These are phyloP conservation scores for Fusarium brachygibbosum DNA, from an alignment of 2,329 filamentous ascomycete genomes.

Conservation along the genomic window DNA sequence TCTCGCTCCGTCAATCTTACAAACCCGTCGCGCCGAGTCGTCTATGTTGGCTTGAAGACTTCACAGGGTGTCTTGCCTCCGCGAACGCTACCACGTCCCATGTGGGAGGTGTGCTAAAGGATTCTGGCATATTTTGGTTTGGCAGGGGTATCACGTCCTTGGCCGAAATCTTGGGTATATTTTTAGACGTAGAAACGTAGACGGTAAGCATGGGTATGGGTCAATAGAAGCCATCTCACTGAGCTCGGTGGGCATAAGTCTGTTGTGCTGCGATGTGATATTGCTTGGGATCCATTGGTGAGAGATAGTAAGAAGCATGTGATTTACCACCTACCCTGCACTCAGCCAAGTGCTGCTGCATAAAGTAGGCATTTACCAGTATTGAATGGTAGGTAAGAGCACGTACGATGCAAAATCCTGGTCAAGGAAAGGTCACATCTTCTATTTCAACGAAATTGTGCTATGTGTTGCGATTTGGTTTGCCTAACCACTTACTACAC, in stretches of 20 bases:
- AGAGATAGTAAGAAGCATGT: not conserved
- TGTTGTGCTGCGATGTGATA: conserved; percentile 32
- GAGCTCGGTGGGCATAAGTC: conserved; percentile 26
- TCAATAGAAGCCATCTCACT: conserved; percentile 42
- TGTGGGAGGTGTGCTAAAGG: conserved; percentile 73
- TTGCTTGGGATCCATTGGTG: conserved; percentile 3
- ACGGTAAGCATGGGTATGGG: conserved; percentile 32
- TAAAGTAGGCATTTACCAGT: not conserved
- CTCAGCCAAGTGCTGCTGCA: not conserved
- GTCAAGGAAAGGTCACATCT: too few relatives aligned
- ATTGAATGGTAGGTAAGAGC: not conserved
- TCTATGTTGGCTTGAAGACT: conserved; percentile 82
- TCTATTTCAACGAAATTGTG: not conserved
- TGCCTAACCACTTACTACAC: conserved; percentile 2
- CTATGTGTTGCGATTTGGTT: not conserved
- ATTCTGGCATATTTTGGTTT: not conserved
- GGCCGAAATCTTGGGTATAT: conserved; percentile 11
- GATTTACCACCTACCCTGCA: not conserved
- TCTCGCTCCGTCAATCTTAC: conserved; percentile 84
- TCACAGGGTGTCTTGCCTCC: conserved; percentile 47
- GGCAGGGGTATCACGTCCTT: not conserved
- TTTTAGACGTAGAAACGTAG: conserved; percentile 38
- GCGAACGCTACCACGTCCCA: conserved; percentile 67
- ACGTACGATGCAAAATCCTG: not conserved
- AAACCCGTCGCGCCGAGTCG: conserved; percentile 78